Base-by-base conservation (phyloP, 1,284 basidiomycete genomes). In the Hemileia vastatrix region DNA sequence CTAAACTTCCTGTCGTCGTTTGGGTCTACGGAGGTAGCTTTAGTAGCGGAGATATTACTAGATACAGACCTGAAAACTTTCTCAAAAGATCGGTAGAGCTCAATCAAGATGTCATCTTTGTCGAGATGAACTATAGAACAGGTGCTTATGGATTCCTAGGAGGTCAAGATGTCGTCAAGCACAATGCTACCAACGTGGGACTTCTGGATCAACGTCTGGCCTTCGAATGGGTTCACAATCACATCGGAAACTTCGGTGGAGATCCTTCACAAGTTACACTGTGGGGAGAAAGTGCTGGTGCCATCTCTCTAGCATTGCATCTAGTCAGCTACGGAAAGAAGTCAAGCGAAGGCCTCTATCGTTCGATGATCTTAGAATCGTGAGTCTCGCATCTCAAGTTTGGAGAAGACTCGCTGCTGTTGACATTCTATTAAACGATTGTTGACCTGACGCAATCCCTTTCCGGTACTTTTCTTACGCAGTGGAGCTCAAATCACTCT, bases 71-170 rank as follows among this genome's bases (percentile, higher is more conserved):
- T 55, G 79, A 79, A 75, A 75, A 48, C 72, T 77, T 18, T 75
- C 77, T 72, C 68, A 80, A 82, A 66, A 76, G 78, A 65, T 83
- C 81, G 81, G 76, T 84, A 57, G 71, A 72, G 6, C 79, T 80
- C 64, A 74, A 80, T 47, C 80, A 80, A 8, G 79, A 80, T 53
- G 77, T 84, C 40, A 77, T 83, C 43, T 79, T 80, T 32, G 82
- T 83, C 6, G 81, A 81, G 1, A 77, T 83, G 67, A 66, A 81
- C 65, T 83, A 83, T 67, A 79, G 81, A 3, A 78, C 84, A 36
- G 78, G 78, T 54, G 75, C 81, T 1, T 78, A 84, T 57, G 83
- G 83, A 24, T 84, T 83, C 74, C 77, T 82, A 32, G 71, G 80
- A 2, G 70, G 76, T 4, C 68, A 6, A 70, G 78, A 31, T 21